Evolutionary conservation across 176 grass and related monocot species (phyloP).

Genomic region (Otatea glauca): DNA sequence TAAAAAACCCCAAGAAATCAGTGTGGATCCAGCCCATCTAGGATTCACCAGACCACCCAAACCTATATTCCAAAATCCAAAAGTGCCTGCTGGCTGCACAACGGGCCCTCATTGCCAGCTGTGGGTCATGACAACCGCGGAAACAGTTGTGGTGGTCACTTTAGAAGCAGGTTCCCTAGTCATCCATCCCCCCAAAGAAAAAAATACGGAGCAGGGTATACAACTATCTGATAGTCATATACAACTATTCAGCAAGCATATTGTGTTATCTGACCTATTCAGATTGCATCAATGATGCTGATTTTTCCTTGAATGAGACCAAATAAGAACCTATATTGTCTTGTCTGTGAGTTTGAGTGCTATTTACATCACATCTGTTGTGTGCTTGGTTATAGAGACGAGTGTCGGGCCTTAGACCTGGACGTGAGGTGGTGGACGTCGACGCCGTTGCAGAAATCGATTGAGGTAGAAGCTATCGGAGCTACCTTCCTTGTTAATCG

Average conservation of each 20-base stretch:
- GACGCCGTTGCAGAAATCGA: too few species aligned
- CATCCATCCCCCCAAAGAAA: not conserved
- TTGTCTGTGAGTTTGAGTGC: not conserved
- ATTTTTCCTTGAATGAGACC: not conserved
- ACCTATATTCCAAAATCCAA: constrained; percentile 10
- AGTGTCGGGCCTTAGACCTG: too few species aligned
- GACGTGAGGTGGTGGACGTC: too few species aligned
- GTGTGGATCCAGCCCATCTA: not conserved
- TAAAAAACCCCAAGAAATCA: not conserved
- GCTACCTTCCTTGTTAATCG: too few species aligned
- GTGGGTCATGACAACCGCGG: not conserved
- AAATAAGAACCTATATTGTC: not conserved
- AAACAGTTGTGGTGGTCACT: not conserved
- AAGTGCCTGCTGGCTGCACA: not conserved
- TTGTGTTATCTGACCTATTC: constrained; percentile 4
- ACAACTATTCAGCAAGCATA: not conserved
- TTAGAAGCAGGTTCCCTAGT: not conserved
- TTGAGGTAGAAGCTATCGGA: too few species aligned
- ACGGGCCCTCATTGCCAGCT: not conserved
- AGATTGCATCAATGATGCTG: not conserved
- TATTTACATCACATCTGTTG: not conserved
- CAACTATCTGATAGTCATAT: not conserved
- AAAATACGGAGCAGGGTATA: not conserved
- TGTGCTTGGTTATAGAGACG: too few species aligned
- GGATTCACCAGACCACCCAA: not conserved